Evolutionary conservation across 176 grass and related monocot species (phyloP).

Genomic region (Secale cereale): DNA sequence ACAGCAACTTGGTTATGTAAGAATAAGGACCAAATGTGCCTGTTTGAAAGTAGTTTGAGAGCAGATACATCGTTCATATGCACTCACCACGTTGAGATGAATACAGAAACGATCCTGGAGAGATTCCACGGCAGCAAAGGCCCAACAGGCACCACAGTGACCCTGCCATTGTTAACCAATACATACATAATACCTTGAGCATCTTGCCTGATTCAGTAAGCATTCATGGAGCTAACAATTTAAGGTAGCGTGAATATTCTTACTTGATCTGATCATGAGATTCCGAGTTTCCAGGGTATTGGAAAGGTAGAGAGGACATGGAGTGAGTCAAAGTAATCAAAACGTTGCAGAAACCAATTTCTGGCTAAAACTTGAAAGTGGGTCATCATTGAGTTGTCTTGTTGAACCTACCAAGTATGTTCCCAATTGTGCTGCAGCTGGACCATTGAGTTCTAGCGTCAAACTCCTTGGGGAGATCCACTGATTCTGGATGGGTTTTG

Average conservation of each 20-base stretch:
- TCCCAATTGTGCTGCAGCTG: constrained; percentile 75
- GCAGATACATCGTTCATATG: background rate
- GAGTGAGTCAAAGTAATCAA: background rate
- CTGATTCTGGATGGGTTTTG: constrained; percentile 36
- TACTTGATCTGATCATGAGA: constrained; percentile 75
- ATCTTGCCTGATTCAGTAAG: background rate
- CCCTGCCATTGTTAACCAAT: constrained; percentile 45
- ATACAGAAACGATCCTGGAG: constrained; percentile 95
- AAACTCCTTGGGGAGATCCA: constrained; percentile 66
- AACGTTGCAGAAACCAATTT: background rate
- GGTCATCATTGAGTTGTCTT: background rate
- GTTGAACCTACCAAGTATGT: constrained; percentile 65
- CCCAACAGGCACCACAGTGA: constrained; percentile 95
- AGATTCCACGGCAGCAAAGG: constrained; percentile 83
- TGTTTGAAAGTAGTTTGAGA: constrained; percentile 13
- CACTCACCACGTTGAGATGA: constrained; percentile 58
- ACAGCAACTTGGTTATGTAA: background rate
- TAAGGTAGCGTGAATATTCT: constrained; percentile 18
- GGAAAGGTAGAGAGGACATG: background rate
- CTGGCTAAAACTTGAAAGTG: background rate
- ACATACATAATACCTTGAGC: constrained; percentile 14
- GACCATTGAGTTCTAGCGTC: constrained; percentile 78
- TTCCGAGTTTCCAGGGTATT: constrained; percentile 8
- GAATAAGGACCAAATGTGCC: background rate
- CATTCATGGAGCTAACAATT: background rate